Percentiles rank a stretch among this genome's conserved stretches.
Conservation (phyloP, 2,329 filamentous ascomycete species). For the Juglanconis oblonga region DNA sequence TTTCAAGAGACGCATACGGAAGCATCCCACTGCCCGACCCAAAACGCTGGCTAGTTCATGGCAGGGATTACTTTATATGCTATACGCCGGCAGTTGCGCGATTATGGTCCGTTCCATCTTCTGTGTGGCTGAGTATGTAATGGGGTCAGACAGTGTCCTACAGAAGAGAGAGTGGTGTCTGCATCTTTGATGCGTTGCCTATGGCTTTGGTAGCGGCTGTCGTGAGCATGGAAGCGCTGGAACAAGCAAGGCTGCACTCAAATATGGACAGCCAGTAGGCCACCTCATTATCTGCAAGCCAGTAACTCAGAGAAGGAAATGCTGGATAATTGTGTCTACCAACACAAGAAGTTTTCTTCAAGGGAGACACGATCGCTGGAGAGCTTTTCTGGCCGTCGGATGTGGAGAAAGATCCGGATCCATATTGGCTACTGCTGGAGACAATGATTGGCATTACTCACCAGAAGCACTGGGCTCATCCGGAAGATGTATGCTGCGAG, state of each 20-base stretch:
- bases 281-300: too few species aligned
- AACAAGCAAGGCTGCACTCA: neutral
- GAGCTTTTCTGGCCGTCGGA: too few species aligned
- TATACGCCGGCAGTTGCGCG: conserved; percentile 19
- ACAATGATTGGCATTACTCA: too few species aligned
- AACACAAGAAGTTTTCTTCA: too few species aligned
- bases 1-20: conserved; percentile 40
- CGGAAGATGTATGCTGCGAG: too few species aligned
- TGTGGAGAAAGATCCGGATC: too few species aligned
- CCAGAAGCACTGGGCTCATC: too few species aligned
- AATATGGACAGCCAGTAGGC: too few species aligned
- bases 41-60: conserved; percentile 21
- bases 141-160: conserved; percentile 41
- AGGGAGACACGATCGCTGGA: too few species aligned
- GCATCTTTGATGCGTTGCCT: conserved; percentile 23
- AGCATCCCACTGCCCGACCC: neutral
- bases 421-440: too few species aligned
- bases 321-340: too few species aligned
- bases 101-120: conserved; percentile 34
- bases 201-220: conserved; percentile 11
- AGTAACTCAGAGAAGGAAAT: too few species aligned
- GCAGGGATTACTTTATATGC: conserved; percentile 21
- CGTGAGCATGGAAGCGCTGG: neutral
- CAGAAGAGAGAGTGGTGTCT: conserved; percentile 43
- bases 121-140: conserved; percentile 38